A percentile compares a stretch with the other conserved stretches of the same genome.
phyloP scores from a whole-genome alignment of 2,329 filamentous ascomycete species.

The Xylaria sp. region DNA sequence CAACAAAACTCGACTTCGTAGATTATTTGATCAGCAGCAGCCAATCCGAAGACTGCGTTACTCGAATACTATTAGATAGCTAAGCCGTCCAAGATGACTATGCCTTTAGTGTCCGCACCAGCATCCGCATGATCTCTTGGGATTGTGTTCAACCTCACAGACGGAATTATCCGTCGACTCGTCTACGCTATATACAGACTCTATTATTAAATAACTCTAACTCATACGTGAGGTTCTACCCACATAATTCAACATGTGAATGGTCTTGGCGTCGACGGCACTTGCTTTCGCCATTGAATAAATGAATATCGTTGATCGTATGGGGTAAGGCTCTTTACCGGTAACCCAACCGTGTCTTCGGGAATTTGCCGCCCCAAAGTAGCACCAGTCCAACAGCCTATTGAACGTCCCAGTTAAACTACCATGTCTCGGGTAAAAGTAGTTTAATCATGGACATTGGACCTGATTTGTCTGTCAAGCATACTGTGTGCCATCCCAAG shows the following conservation, averaged over 20 bases:
- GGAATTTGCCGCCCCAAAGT: slow-evolving; percentile 37
- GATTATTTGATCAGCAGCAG: neutral
- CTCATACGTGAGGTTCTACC: neutral
- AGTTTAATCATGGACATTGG: slow-evolving; percentile 33
- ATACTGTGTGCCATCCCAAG: slow-evolving; percentile 22
- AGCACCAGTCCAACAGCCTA: slow-evolving; percentile 30
- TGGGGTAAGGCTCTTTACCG: slow-evolving; percentile 39
- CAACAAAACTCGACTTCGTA: neutral
- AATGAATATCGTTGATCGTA: slow-evolving; percentile 27
- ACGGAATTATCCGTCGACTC: neutral
- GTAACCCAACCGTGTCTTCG: slow-evolving; percentile 31
- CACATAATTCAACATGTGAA: slow-evolving; percentile 17
- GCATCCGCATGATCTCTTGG: neutral
- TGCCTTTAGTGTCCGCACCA: neutral
- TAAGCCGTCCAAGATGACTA: neutral
- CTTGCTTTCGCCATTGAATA: slow-evolving; percentile 30
- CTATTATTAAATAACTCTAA: neutral
- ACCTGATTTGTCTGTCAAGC: slow-evolving; percentile 38
- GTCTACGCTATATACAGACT: neutral
- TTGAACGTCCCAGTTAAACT: slow-evolving; percentile 31
- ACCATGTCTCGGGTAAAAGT: slow-evolving; percentile 44
- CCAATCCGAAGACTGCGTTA: neutral
- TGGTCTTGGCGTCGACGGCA: slow-evolving; percentile 32
- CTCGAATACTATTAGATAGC: neutral
- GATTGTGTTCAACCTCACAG: neutral